phyloP scores from a whole-genome alignment of 2,329 filamentous ascomycete genomes.

The Ophiocordyceps sinensis region DNA sequence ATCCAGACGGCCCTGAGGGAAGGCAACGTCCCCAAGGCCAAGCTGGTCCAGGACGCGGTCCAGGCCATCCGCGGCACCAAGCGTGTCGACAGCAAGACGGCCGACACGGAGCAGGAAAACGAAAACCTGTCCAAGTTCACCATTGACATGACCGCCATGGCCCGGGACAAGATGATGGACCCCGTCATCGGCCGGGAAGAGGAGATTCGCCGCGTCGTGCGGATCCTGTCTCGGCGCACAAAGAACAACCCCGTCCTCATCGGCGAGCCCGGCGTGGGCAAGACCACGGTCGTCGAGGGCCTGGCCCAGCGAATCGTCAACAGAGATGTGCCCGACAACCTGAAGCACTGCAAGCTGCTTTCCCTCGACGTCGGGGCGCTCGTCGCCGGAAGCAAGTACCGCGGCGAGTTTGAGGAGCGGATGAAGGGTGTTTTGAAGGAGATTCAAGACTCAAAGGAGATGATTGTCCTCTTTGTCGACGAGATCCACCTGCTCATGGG shows the following conservation, averaged over 20 bases:
- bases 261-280: conserved; percentile 94
- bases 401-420: conserved; percentile 95
- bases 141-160: conserved; percentile 95
- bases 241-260: conserved; percentile 99
- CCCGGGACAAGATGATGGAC: conserved; percentile 93
- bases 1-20: conserved; percentile 68
- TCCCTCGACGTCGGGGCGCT: conserved; percentile 91
- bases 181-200: conserved; percentile 95
- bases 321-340: conserved; percentile 86
- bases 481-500: conserved; percentile 99
- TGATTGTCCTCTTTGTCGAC: conserved; percentile 95
- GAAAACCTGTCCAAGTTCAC: conserved; percentile 98
- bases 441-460: conserved; percentile 86
- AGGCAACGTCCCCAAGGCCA: conserved; percentile 79
- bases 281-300: conserved; percentile 95
- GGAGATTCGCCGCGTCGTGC: conserved; percentile 81
- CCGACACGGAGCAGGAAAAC: conserved; percentile 81
- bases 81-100: conserved; percentile 89
- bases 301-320: conserved; percentile 93
- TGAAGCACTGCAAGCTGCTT: conserved; percentile 84
- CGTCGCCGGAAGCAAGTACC: conserved; percentile 95
- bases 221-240: conserved; percentile 82
- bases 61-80: conserved; percentile 83
- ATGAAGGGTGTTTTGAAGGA: conserved; percentile 99
- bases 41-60: conserved; percentile 82